These are phyloP conservation scores for Sporothrix euskadiensis DNA, from an alignment of 2,329 filamentous ascomycete species.

Conservation along the genomic window DNA sequence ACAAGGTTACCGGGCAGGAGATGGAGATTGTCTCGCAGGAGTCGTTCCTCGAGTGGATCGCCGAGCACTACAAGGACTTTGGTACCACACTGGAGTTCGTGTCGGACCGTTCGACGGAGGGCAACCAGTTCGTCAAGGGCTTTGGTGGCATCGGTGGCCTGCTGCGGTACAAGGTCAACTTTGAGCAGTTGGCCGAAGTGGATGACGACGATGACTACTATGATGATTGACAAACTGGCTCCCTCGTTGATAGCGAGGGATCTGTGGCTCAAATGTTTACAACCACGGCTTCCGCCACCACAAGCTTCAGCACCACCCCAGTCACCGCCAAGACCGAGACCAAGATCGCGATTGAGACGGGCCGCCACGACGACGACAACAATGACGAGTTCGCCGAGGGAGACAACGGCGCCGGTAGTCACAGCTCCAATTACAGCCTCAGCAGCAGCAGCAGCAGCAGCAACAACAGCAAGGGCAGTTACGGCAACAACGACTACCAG, in stretches of 20 bases:
- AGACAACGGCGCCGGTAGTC: neutral
- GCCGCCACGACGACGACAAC: neutral
- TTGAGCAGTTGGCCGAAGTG: conserved; percentile 93
- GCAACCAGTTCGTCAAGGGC: conserved; percentile 99
- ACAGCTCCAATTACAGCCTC: conserved; percentile 1
- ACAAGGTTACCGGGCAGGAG: conserved; percentile 92
- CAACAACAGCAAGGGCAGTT: neutral
- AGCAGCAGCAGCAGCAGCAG: conserved; percentile 6
- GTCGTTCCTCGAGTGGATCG: conserved; percentile 99
- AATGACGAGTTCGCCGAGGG: neutral
- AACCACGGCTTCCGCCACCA: conserved; percentile 29
- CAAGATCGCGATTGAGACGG: conserved; percentile 13
- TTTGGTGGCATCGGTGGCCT: conserved; percentile 98
- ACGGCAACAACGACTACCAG: conserved; percentile 14
- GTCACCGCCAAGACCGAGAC: neutral
- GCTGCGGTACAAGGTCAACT: conserved; percentile 99
- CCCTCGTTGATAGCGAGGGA: conserved; percentile 88
- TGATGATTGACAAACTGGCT: conserved; percentile 84
- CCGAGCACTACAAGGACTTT: conserved; percentile 97
- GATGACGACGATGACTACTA: conserved; percentile 94
- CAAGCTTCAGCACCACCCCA: neutral
- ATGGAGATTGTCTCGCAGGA: conserved; percentile 90
- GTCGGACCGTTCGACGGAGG: conserved; percentile 94
- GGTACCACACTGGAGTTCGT: conserved; percentile 95
- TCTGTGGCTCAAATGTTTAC: conserved; percentile 61